phyloP scores from a whole-genome alignment of 164 flowering plant genomes.

The Tetrastigma voinierianum region DNA sequence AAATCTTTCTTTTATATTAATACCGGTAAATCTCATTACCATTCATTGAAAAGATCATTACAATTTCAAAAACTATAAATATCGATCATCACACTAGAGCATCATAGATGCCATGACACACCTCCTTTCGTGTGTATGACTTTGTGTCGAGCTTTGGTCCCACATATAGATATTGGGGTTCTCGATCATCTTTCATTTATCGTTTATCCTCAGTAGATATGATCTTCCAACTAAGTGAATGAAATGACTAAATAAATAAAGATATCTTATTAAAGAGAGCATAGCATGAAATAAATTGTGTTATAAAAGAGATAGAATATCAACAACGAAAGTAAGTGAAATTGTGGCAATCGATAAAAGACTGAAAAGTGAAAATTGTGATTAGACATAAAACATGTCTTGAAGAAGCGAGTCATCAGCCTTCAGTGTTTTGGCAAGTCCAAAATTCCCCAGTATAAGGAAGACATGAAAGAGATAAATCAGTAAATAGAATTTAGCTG shows the following conservation, averaged over 20 bases:
- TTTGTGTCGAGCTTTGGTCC: not conserved
- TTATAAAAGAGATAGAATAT: not conserved
- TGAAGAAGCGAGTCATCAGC: conserved; percentile 97
- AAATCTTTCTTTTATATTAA: not conserved
- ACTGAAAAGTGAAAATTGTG: no score
- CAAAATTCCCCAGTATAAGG: conserved; percentile 82
- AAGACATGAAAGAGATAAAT: conserved; percentile 1
- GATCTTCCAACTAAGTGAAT: not conserved
- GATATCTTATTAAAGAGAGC: not conserved
- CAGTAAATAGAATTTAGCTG: not conserved
- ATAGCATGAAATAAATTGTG: not conserved
- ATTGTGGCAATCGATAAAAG: not conserved
- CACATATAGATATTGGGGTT: not conserved
- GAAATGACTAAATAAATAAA: no score
- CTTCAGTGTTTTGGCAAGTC: conserved; percentile 94
- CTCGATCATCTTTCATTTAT: not conserved
- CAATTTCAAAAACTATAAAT: no score
- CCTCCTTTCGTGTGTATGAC: no score
- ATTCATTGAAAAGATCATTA: no score
- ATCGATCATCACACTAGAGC: no score
- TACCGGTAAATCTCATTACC: not conserved
- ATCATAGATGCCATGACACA: no score
- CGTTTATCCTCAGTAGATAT: not conserved
- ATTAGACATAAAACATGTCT: conserved; percentile 35
- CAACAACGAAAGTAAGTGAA: not conserved